phyloP scores from a whole-genome alignment of 2,329 filamentous ascomycete species.

The Venturia asperata region DNA sequence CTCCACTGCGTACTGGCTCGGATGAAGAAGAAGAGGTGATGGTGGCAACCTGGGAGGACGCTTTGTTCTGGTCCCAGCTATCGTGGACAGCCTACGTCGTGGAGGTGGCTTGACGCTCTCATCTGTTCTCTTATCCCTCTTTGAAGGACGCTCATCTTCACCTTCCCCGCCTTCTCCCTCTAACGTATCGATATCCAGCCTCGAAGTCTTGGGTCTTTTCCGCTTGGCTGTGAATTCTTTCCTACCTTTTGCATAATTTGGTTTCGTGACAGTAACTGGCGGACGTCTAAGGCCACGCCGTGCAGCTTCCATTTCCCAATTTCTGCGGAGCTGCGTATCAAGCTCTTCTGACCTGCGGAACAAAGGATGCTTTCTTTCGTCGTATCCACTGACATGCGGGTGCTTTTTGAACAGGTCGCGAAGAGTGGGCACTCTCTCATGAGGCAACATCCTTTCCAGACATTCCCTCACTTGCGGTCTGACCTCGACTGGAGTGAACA shows the following conservation, averaged over 20 bases:
- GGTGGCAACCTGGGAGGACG: background rate
- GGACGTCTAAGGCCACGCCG: background rate
- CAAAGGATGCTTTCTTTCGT: slow-evolving; percentile 8
- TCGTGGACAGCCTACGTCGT: background rate
- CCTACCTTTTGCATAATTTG: slow-evolving; percentile 4
- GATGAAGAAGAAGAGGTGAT: background rate
- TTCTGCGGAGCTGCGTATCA: background rate
- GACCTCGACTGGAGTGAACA: slow-evolving; percentile 1
- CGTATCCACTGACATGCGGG: background rate
- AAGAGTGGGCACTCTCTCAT: slow-evolving; percentile 7
- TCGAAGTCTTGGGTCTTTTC: background rate
- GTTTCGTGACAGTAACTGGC: background rate
- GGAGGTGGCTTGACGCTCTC: background rate
- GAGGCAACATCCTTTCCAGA: background rate
- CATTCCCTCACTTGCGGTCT: background rate
- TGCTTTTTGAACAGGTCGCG: background rate
- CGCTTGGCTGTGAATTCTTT: background rate
- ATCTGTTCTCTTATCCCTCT: background rate
- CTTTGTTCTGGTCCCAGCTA: background rate
- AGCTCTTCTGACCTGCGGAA: background rate
- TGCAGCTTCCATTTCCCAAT: background rate
- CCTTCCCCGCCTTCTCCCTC: background rate
- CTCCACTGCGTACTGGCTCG: background rate
- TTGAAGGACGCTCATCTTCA: background rate
- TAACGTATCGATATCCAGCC: background rate